phyloP scores from a whole-genome alignment of 257 asterid species.

The Capsicum baccatum region DNA sequence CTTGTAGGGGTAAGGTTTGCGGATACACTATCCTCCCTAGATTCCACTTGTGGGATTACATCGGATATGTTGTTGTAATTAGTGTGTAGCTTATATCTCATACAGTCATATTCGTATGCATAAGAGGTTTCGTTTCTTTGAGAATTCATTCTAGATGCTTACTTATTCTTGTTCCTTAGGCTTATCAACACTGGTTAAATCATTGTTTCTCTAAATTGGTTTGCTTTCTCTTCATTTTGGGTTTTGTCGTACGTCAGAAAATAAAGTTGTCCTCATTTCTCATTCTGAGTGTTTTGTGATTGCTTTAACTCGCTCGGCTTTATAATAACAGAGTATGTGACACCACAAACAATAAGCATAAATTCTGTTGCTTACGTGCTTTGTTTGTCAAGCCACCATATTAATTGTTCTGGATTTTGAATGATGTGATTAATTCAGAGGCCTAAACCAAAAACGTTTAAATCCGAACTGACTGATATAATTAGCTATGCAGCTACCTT shows the following conservation, averaged over 20 bases:
- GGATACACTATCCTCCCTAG: too few species aligned
- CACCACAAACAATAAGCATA: constrained; percentile 16
- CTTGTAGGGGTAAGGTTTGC: too few species aligned
- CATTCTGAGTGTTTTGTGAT: neutral
- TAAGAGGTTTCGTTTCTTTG: neutral
- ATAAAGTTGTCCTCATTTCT: neutral
- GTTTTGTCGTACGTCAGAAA: neutral
- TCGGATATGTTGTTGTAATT: neutral
- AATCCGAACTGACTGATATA: neutral
- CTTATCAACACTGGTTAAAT: too few species aligned
- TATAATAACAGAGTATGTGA: neutral
- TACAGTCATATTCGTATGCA: neutral
- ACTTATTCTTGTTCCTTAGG: neutral
- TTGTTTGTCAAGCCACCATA: constrained; percentile 1
- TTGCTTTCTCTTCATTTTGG: constrained; percentile 22
- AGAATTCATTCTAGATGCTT: neutral
- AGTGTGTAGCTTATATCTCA: neutral
- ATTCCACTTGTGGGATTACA: too few species aligned
- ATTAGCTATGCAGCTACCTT: neutral
- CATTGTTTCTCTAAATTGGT: neutral
- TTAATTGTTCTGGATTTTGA: neutral
- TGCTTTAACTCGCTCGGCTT: neutral
- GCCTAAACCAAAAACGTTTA: neutral
- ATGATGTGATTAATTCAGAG: neutral
- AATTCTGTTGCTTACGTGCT: neutral